phyloP scores from a whole-genome alignment of 2,329 filamentous ascomycete genomes.

The Fusarium sarcochroum region DNA sequence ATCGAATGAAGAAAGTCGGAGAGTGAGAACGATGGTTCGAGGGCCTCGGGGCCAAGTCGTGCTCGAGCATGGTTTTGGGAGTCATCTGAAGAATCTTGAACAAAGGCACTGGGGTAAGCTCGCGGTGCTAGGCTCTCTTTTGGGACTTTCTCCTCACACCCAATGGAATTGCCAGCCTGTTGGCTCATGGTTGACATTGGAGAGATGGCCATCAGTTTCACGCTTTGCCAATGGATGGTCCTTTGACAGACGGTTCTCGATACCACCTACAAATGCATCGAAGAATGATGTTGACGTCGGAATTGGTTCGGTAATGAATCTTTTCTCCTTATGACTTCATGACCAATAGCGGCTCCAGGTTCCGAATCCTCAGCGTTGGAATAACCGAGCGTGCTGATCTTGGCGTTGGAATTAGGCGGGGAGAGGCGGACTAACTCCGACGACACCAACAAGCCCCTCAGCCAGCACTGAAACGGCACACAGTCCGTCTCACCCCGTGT shows the following conservation, averaged over 20 bases:
- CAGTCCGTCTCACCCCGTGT: too few species aligned
- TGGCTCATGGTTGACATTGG: neutral
- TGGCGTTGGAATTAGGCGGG: neutral
- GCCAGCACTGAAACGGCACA: too few species aligned
- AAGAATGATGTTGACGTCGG: neutral
- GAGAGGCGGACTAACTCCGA: neutral
- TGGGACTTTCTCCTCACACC: neutral
- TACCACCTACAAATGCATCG: neutral
- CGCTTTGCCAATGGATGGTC: neutral
- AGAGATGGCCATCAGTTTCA: neutral
- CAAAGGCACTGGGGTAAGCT: neutral
- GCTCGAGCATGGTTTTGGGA: neutral
- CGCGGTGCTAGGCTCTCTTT: neutral
- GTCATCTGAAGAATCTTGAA: conserved; percentile 1
- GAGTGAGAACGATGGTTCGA: conserved; percentile 10
- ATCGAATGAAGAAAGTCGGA: neutral
- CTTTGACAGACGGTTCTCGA: neutral
- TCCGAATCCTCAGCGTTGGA: neutral
- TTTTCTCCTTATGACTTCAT: neutral
- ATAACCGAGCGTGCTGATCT: neutral
- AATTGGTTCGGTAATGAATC: neutral
- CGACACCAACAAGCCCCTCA: neutral
- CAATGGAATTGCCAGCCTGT: neutral
- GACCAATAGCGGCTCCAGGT: neutral
- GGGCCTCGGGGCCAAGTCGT: conserved; percentile 9